Percentiles rank a stretch among this genome's conserved stretches.
phyloP scores from a whole-genome alignment of 345 rosid species.

The Boechera divaricarpa region DNA sequence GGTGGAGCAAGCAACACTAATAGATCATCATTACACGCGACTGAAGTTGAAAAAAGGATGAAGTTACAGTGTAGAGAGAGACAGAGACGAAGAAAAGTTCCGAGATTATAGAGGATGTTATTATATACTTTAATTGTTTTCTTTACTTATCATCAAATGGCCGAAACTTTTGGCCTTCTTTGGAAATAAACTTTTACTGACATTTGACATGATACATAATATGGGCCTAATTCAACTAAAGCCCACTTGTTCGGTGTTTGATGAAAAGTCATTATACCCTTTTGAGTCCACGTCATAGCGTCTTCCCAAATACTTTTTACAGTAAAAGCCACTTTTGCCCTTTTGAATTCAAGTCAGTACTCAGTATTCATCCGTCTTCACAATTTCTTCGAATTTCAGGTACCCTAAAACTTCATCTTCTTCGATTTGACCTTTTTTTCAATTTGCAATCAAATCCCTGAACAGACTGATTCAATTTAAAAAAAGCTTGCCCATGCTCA shows the following conservation, averaged over 20 bases:
- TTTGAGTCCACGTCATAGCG: slow-evolving; percentile 1
- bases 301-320: neutral
- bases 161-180: slow-evolving; percentile 19
- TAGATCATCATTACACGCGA: slow-evolving; percentile 50
- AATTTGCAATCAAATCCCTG: neutral
- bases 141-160: neutral
- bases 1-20: slow-evolving; percentile 3
- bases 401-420: slow-evolving; percentile 5
- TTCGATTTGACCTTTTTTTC: neutral
- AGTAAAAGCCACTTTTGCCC: neutral
- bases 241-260: neutral
- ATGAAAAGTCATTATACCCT: neutral
- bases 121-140: neutral
- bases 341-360: neutral
- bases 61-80: slow-evolving; percentile 26
- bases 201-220: neutral
- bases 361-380: too few species aligned
- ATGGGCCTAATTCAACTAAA: slow-evolving; percentile 19
- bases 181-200: neutral
- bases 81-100: slow-evolving; percentile 45
- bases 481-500: slow-evolving; percentile 35
- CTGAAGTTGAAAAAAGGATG: slow-evolving; percentile 41
- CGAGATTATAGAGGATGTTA: slow-evolving; percentile 53
- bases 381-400: slow-evolving; percentile 3
- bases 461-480: neutral